Percentiles rank a stretch among this genome's conserved stretches.
Conservation (phyloP, 2,329 filamentous ascomycete genomes). For the Helotiales sp. region DNA sequence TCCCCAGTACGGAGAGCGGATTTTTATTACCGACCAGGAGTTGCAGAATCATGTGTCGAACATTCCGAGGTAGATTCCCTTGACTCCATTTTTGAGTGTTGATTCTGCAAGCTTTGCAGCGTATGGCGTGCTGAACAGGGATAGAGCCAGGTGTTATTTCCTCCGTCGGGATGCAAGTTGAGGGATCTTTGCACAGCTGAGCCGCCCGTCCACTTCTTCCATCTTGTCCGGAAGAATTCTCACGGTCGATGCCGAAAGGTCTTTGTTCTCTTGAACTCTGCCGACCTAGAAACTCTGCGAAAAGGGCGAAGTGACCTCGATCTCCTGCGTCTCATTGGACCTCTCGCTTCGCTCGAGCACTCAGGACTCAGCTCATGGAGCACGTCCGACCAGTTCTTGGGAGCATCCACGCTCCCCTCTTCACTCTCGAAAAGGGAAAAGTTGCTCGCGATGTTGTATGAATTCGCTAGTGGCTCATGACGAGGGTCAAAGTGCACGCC, state of each 20-base stretch:
- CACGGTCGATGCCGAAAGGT: neutral
- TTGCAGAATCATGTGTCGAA: neutral
- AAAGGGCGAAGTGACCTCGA: neutral
- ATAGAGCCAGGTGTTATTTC: neutral
- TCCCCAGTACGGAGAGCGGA: neutral
- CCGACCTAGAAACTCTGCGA: neutral
- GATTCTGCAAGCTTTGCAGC: neutral
- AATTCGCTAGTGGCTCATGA: neutral
- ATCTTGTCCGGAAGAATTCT: too few relatives aligned
- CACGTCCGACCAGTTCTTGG: too few relatives aligned
- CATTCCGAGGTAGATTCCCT: neutral
- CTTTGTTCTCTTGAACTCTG: neutral
- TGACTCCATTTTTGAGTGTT: neutral
- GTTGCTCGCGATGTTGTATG: neutral
- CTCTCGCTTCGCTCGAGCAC: neutral
- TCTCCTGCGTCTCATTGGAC: neutral
- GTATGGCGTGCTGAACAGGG: neutral
- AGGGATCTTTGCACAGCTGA: neutral
- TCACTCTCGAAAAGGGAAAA: too few relatives aligned
- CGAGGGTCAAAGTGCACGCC: conserved; percentile 1
- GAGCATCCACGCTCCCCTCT: neutral
- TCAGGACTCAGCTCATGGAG: too few relatives aligned
- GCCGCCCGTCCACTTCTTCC: neutral
- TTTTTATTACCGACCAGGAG: neutral
- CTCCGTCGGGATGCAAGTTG: neutral